Percentiles rank a stretch among this genome's conserved stretches.
Conservation (phyloP, 129 eudicot genomes). For the Apium graveolens region DNA sequence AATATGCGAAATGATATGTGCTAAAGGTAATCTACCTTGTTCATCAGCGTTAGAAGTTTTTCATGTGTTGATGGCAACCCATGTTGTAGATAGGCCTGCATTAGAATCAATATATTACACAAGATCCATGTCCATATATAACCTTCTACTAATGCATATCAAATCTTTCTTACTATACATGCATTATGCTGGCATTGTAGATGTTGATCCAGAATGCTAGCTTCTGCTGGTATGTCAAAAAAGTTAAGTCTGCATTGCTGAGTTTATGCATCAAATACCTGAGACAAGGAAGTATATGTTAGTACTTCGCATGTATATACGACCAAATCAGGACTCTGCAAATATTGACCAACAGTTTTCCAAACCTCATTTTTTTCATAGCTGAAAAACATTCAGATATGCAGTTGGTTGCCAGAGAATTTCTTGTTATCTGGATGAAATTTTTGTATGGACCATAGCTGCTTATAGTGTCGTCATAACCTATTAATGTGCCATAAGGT, state of each 20-base stretch:
- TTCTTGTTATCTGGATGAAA: slow-evolving; percentile 67
- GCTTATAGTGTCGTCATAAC: slow-evolving; percentile 42
- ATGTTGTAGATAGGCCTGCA: slow-evolving; percentile 81
- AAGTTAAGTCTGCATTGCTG: slow-evolving; percentile 47
- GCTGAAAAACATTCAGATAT: slow-evolving; percentile 50
- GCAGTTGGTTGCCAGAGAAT: slow-evolving; percentile 41
- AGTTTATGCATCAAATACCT: slow-evolving; percentile 75
- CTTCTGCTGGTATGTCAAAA: slow-evolving; percentile 75
- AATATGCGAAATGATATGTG: too few relatives aligned
- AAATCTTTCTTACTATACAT: slow-evolving; percentile 67
- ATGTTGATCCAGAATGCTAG: slow-evolving; percentile 95
- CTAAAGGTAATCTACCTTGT: too few relatives aligned
- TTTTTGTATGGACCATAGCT: slow-evolving; percentile 72
- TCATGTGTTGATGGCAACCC: slow-evolving; percentile 90
- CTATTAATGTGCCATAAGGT: slow-evolving; percentile 50
- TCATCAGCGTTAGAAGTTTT: slow-evolving; percentile 52
- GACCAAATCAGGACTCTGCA: background rate
- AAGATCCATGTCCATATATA: background rate
- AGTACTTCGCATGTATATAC: background rate
- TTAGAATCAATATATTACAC: background rate
- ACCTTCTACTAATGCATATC: slow-evolving; percentile 1
- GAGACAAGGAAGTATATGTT: slow-evolving; percentile 16
- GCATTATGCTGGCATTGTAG: slow-evolving; percentile 92
- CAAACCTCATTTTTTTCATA: slow-evolving; percentile 59
- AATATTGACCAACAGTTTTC: background rate